Evolutionary conservation across 495 filamentous ascomycete genomes (phyloP).

Genomic region (Delitschia confertaspora): DNA sequence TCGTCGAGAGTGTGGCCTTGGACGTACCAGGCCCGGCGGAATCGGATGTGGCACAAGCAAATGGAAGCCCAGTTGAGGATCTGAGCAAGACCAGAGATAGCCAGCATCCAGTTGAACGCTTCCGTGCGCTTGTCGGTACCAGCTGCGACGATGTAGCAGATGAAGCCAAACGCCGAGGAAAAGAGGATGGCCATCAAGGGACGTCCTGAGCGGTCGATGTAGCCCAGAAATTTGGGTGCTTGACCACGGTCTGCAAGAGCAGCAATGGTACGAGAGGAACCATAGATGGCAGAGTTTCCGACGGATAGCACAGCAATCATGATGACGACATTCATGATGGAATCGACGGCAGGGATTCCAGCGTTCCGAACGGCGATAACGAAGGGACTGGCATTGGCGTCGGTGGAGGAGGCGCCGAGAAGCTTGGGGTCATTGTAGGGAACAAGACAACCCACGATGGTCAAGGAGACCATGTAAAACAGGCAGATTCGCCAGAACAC

Average conservation of each 20-base stretch:
- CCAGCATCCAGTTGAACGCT: constrained; percentile 82
- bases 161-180: constrained; percentile 60
- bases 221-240: constrained; percentile 34
- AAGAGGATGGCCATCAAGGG: constrained; percentile 61
- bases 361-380: constrained; percentile 35
- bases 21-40: constrained; percentile 66
- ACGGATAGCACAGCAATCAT: constrained; percentile 35
- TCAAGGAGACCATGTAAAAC: constrained; percentile 35
- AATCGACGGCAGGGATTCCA: constrained; percentile 32
- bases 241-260: constrained; percentile 35
- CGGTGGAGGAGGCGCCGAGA: constrained; percentile 23
- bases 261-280: constrained; percentile 35
- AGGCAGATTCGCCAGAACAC: constrained; percentile 95
- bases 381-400: constrained; percentile 34
- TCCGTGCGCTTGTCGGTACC: constrained; percentile 53
- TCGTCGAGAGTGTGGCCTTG: constrained; percentile 66
- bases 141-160: constrained; percentile 60
- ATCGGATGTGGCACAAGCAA: constrained; percentile 83
- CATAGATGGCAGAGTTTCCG: constrained; percentile 35
- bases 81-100: constrained; percentile 77
- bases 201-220: constrained; percentile 37
- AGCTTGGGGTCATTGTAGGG: constrained; percentile 32
- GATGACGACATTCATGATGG: constrained; percentile 37
- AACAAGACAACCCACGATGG: constrained; percentile 34
- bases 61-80: constrained; percentile 95